A percentile compares a stretch with the other conserved stretches of the same genome.
Conservation (phyloP, 371 early-diverging fungal genomes). For the Rhizomucor miehei region DNA sequence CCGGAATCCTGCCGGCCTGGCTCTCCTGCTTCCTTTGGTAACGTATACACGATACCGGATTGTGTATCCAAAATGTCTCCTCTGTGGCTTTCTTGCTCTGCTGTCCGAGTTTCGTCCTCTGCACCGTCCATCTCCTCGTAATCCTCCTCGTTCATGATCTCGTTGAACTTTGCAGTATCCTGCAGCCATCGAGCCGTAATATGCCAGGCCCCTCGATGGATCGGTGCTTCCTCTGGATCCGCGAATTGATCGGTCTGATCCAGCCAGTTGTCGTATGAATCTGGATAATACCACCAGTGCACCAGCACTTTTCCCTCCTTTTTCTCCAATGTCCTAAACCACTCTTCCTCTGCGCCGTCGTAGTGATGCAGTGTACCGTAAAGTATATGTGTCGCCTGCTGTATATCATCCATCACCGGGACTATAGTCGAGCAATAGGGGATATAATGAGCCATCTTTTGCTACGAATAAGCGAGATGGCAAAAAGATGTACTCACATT, state of each 20-base stretch:
- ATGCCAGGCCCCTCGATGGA: conserved; percentile 67
- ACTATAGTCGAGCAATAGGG: conserved; percentile 30
- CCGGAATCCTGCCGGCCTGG: not conserved
- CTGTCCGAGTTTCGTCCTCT: conserved; percentile 17
- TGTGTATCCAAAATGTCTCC: not conserved
- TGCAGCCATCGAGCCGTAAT: conserved; percentile 72
- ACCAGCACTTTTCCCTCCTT: conserved; percentile 63
- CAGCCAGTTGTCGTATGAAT: conserved; percentile 82
- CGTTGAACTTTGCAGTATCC: conserved; percentile 71
- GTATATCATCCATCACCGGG: conserved; percentile 29
- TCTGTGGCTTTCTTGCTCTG: conserved; percentile 5
- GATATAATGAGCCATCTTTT: conserved; percentile 4
- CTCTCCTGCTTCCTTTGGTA: not conserved
- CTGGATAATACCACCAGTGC: conserved; percentile 85
- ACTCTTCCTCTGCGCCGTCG: conserved; percentile 57
- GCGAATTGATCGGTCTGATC: conserved; percentile 62
- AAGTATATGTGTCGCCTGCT: conserved; percentile 66
- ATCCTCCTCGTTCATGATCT: conserved; percentile 82
- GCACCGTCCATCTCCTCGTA: conserved; percentile 50
- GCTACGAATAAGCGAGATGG: not conserved
- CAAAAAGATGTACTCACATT: conserved; percentile 34
- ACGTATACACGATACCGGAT: no score
- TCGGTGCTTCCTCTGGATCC: conserved; percentile 67
- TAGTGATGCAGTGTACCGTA: conserved; percentile 42
- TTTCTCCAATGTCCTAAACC: conserved; percentile 75